A percentile compares a stretch with the other conserved stretches of the same genome.
Evolutionary conservation across 2,329 filamentous ascomycete species (phyloP).

Genomic region (Fusarium torreyae): DNA sequence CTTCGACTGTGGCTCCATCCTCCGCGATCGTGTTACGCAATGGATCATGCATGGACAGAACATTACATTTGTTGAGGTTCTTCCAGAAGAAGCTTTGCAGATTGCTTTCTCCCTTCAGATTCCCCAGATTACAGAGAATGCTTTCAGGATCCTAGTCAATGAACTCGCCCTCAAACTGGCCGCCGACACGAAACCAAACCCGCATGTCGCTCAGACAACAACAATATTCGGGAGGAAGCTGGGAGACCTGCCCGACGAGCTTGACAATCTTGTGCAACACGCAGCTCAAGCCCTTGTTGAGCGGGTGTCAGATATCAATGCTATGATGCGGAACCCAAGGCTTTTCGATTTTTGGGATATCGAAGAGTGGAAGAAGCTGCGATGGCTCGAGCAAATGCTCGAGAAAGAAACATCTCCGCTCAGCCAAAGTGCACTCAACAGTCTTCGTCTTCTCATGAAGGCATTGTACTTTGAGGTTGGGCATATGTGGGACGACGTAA

Average conservation of each 20-base stretch:
- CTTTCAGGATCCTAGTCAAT: conserved; percentile 74
- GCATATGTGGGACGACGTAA: conserved; percentile 30
- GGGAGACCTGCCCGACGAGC: conserved; percentile 67
- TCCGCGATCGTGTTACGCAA: conserved; percentile 66
- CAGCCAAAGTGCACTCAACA: conserved; percentile 26
- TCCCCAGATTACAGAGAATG: conserved; percentile 59
- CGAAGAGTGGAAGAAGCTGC: conserved; percentile 55
- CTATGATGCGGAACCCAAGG: conserved; percentile 53
- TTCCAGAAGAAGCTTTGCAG: conserved; percentile 73
- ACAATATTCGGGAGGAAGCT: conserved; percentile 63
- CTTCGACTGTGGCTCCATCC: conserved; percentile 64
- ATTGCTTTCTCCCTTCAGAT: conserved; percentile 67
- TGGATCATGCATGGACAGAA: conserved; percentile 74
- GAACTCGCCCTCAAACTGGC: conserved; percentile 70
- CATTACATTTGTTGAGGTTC: conserved; percentile 71
- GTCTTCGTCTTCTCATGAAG: conserved; percentile 45
- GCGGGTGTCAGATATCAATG: conserved; percentile 55
- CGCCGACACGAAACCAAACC: conserved; percentile 22
- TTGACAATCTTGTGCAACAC: conserved; percentile 71
- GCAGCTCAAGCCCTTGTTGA: conserved; percentile 68
- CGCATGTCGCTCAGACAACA: conserved; percentile 46
- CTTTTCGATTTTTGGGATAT: conserved; percentile 52
- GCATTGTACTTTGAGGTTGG: conserved; percentile 39
- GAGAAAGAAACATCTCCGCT: conserved; percentile 7
- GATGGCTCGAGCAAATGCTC: conserved; percentile 49